Conservation (phyloP, 2,329 filamentous ascomycete species). For the Aureobasidium namibiae region DNA sequence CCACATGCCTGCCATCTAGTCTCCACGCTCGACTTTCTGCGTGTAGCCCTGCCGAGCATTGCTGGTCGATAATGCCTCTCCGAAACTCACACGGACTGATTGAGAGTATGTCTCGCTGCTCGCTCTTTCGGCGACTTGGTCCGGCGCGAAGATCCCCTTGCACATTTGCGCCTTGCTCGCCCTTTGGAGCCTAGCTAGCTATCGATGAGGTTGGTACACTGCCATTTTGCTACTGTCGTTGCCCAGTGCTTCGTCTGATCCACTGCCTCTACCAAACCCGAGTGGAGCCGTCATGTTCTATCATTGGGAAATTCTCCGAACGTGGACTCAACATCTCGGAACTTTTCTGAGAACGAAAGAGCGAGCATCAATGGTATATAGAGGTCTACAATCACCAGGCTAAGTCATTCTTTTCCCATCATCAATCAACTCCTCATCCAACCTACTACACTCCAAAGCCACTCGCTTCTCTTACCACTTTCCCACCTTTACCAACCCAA, state of each 20-base stretch:
- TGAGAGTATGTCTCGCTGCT: constrained; percentile 5
- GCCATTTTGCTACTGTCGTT: background rate
- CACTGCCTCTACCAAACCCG: background rate
- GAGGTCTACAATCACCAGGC: background rate
- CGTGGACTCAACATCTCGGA: background rate
- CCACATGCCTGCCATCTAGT: background rate
- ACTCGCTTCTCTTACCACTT: constrained; percentile 11
- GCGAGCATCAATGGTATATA: constrained; percentile 14
- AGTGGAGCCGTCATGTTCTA: constrained; percentile 9
- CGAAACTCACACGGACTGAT: constrained; percentile 1
- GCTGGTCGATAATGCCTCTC: constrained; percentile 2
- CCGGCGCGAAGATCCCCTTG: constrained; percentile 8
- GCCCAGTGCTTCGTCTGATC: constrained; percentile 9
- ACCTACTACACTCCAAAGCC: constrained; percentile 3
- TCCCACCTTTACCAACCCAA: constrained; percentile 3
- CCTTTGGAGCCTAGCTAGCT: constrained; percentile 1
- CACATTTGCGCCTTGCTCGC: constrained; percentile 1
- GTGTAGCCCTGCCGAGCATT: background rate
- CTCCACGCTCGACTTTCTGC: background rate
- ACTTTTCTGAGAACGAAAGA: constrained; percentile 7
- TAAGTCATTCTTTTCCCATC: constrained; percentile 7
- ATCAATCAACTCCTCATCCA: constrained; percentile 5
- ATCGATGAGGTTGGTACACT: constrained; percentile 3
- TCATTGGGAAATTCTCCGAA: constrained; percentile 10
- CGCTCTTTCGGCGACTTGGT: constrained; percentile 2